Evolutionary conservation across 306 rosid species (phyloP).

Genomic region (Mimosa pudica): DNA sequence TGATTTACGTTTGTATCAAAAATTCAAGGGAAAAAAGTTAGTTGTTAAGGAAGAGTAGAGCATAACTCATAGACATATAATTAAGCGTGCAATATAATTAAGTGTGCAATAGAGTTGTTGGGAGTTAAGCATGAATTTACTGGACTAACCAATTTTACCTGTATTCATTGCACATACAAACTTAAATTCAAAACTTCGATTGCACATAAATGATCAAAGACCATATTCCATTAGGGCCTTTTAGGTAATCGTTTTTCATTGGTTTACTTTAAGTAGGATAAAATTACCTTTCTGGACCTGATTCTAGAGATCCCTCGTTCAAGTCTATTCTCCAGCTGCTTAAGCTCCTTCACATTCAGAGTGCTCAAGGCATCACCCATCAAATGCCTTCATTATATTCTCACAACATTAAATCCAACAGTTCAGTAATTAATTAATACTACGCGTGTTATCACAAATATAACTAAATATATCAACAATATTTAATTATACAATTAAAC

Average conservation of each 20-base stretch:
- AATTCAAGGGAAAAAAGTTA: too few relatives aligned
- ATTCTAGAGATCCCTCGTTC: constrained; percentile 82
- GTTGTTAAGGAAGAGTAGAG: background rate
- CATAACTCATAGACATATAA: too few relatives aligned
- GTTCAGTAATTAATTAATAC: background rate
- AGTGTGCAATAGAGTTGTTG: too few relatives aligned
- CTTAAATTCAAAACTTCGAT: too few relatives aligned
- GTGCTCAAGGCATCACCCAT: constrained; percentile 89
- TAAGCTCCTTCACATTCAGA: constrained; percentile 73
- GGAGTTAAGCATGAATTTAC: too few relatives aligned
- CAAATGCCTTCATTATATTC: constrained; percentile 56
- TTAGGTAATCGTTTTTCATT: too few relatives aligned
- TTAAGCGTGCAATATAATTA: too few relatives aligned
- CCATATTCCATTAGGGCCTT: too few relatives aligned
- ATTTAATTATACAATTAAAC: too few relatives aligned
- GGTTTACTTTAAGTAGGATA: background rate
- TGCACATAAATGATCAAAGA: too few relatives aligned
- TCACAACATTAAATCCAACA: background rate
- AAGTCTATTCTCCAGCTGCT: constrained; percentile 88
- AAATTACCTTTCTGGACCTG: constrained; percentile 82
- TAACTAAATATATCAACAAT: background rate
- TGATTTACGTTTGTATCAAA: background rate
- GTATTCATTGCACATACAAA: too few relatives aligned
- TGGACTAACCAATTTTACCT: too few relatives aligned
- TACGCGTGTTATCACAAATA: background rate